Evolutionary conservation across 306 rosid species (phyloP).

Genomic region (Albizia julibrissin): DNA sequence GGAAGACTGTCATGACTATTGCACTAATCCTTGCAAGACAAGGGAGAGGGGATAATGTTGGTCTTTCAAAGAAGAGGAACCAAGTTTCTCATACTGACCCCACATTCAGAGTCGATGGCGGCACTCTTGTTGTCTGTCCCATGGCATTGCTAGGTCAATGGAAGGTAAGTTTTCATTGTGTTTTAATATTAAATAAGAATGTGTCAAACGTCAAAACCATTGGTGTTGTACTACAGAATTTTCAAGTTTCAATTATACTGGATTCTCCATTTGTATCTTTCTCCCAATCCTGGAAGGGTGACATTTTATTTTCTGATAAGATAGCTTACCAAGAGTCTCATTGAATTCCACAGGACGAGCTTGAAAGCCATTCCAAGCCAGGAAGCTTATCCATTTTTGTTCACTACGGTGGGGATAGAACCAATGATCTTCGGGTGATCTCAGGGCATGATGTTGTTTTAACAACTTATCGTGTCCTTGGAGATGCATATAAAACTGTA

Average conservation of each 20-base stretch:
- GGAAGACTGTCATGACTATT: constrained; percentile 94
- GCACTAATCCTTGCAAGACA: constrained; percentile 66
- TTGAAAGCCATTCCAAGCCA: constrained; percentile 69
- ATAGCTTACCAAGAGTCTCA: constrained; percentile 27
- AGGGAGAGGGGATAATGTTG: constrained; percentile 37
- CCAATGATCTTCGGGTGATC: constrained; percentile 50
- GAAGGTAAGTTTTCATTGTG: constrained; percentile 56
- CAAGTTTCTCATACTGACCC: neutral
- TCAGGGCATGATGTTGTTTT: constrained; percentile 73
- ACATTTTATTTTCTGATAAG: constrained; percentile 8
- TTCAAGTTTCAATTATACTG: neutral
- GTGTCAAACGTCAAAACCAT: neutral
- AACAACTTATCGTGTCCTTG: constrained; percentile 78
- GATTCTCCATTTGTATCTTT: neutral
- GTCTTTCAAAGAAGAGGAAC: constrained; percentile 33
- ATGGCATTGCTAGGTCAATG: constrained; percentile 89
- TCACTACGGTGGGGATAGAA: constrained; percentile 80
- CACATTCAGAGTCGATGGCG: constrained; percentile 48
- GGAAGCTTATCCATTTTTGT: constrained; percentile 69
- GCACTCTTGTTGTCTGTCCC: constrained; percentile 91
- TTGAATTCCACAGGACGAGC: constrained; percentile 69
- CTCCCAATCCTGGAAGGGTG: neutral
- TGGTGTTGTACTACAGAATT: neutral
- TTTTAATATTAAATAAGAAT: neutral
- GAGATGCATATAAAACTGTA: constrained; percentile 61